phyloP scores from a whole-genome alignment of 768 basidiomycete genomes.

The Amanita muscaria region DNA sequence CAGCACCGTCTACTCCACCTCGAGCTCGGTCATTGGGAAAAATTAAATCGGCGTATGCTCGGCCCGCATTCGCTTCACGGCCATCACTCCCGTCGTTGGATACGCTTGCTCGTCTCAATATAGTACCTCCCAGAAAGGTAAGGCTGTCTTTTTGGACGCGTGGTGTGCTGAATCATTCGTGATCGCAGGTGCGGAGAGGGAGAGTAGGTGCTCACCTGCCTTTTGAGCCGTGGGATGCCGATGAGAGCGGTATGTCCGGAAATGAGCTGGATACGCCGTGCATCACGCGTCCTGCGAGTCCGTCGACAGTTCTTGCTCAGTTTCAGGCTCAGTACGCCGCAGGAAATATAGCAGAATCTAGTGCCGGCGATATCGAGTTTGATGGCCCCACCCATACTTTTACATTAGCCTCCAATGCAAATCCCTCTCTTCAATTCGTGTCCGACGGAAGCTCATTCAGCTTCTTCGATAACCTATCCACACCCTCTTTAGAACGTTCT shows the following conservation, averaged over 20 bases:
- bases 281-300: conserved; percentile 1
- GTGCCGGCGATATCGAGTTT: too few relatives aligned
- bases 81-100: conserved; percentile 45
- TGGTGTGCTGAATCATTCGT: conserved; percentile 1
- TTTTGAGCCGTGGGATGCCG: conserved; percentile 41
- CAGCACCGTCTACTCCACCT: conserved; percentile 8
- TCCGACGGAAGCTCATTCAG: conserved; percentile 5
- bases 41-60: conserved; percentile 32
- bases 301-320: background rate
- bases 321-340: background rate
- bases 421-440: background rate
- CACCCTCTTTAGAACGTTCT: conserved; percentile 24
- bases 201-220: conserved; percentile 43
- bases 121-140: conserved; percentile 39
- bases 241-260: background rate
- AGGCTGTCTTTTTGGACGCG: conserved; percentile 8
- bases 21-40: conserved; percentile 11
- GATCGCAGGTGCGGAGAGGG: conserved; percentile 39
- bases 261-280: background rate
- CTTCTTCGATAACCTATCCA: conserved; percentile 25
- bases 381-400: too few relatives aligned
- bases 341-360: background rate
- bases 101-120: conserved; percentile 40
- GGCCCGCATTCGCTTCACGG: conserved; percentile 38
- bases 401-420: too few relatives aligned